Evolutionary conservation across 352 stramenopile species (phyloP), one percentile per base, ranked within the genome.

Genomic region (Pythium oligandrum): DNA sequence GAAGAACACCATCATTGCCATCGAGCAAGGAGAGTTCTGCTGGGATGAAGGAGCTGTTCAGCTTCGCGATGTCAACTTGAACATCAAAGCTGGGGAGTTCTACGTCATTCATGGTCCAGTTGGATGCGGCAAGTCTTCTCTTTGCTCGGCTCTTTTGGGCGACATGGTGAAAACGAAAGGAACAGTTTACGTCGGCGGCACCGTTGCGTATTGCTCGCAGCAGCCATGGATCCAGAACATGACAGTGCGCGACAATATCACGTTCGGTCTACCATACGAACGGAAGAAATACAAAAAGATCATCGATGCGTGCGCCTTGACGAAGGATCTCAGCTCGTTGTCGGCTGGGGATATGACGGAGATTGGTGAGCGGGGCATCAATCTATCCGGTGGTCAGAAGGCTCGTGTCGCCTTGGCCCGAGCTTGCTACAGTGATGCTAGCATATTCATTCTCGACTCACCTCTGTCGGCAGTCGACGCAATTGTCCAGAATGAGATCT

Each of bases 111-210:
- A 97, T 36, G 95, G 95, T 3, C 53, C 66, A 10, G 89, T 97
- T 4, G 95, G 90, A 3, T 75, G 62, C 53, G 93, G 93, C 10
- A 98, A 98, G 61, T 93, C 73, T 11, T 96, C 83, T 1, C 74
- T 98, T 4, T 70, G 97, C 26, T 85, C 73, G 3, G 82, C 85
- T 4, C 71, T 98, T 50, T 56, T 98, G 8, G 91, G 92, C 12
- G 94, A 98, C 48, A 96, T 97, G 70, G 67, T 86, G 54, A 70
- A 65, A n/a, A n/a, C n/a, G 34, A 44, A 6, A 3, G 59, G 59
- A 3, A 37, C 17, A 6, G 53, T 70, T 30, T 62, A 57, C 44
- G 42, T 70, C 10, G 59, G 43, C 8, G 43, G 43, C 34, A 9
- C 10, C 10, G 34, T 40, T 40, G 47, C 47, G 9, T 40, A 45